Base-by-base conservation (phyloP, 2,329 filamentous ascomycete species). In the Elsinoe necatrix region DNA sequence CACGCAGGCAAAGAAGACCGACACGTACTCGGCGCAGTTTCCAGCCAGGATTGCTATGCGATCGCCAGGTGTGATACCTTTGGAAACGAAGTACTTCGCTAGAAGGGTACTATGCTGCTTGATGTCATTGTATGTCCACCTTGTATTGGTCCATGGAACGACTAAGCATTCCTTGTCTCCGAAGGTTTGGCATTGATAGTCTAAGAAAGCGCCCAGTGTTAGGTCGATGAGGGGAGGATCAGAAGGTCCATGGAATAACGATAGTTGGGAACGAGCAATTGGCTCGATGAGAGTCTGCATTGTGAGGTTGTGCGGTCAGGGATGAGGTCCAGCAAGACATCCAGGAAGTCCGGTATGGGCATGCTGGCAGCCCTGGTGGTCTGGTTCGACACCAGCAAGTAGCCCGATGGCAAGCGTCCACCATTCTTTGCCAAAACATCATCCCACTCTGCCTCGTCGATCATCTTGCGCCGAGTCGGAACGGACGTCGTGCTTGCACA, bases 1-100 rank as follows among this genome's bases (percentile, higher is more conserved):
- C 39, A 83, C 82, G 9, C 82, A 84, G 2, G 84, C 85, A 62
- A 89, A 89, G 74, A 89, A 87, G 14, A 89, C 78, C 2, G 85
- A 78, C 45, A 71, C 70, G 27, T 86, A 80, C 61, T 80, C 75
- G 59, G 80, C 77, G 61, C 78, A 79, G 61, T 81, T 80, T 3
- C 79, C 74, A 61, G 86, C 85, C 83, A 89, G 88, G 61, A 91
- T 84, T 27, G 82, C 86, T 25, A 90, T 77, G 12, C 85, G 77
- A 67, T 89, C 86, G 34, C 85, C 85, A 27, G 80, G 79, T 37
- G 79, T 74, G 54, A 89, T 80, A 1, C 85, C 85, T 69, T 83
- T 79, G 20, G 81, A 79, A 42, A 88, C 71, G 58, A 91, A 70
- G 27, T 70, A 71, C 60, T 71, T 62, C 12, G 73, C 72, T 6